Percentiles rank a stretch among this genome's conserved stretches.
Evolutionary conservation across 2,329 filamentous ascomycete species (phyloP).

Genomic region (Trichoderma brevicompactum): DNA sequence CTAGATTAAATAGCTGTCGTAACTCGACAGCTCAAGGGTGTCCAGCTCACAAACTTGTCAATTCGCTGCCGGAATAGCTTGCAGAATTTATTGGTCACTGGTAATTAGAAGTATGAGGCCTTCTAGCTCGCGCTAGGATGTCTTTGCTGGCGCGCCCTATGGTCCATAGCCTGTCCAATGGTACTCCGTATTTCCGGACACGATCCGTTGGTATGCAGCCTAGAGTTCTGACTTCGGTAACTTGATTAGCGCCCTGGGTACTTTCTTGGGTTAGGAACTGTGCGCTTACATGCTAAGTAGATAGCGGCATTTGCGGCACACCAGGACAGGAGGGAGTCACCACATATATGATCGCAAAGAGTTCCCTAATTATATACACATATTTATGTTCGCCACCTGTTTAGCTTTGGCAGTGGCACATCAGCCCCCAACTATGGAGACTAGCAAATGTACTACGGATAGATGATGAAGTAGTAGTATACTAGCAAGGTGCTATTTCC

Average conservation of each 20-base stretch:
- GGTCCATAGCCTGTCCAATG: conserved; percentile 1
- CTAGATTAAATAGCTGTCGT: not conserved
- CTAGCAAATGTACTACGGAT: too few relatives aligned
- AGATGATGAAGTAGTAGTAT: too few relatives aligned
- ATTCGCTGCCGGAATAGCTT: not conserved
- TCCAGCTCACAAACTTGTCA: not conserved
- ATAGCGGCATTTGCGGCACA: not conserved
- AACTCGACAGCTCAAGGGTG: not conserved
- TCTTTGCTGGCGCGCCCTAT: conserved; percentile 16
- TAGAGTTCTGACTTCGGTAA: conserved; percentile 7
- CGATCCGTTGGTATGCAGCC: not conserved
- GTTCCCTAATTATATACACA: not conserved
- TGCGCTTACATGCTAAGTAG: not conserved
- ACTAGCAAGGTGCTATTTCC: too few relatives aligned
- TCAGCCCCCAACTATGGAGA: too few relatives aligned
- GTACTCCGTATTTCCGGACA: conserved; percentile 2
- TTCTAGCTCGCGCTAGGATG: not conserved
- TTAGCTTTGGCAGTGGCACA: too few relatives aligned
- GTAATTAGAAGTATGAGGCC: not conserved
- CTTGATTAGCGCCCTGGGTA: not conserved
- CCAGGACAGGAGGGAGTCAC: not conserved
- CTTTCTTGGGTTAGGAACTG: conserved; percentile 11
- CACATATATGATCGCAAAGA: not conserved
- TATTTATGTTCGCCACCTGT: too few relatives aligned
- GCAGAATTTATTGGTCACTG: not conserved